A percentile compares a stretch with the other conserved stretches of the same genome.
These are phyloP conservation scores for Zea luxurians DNA, from an alignment of 176 grass and related monocot genomes.

Conservation along the genomic window DNA sequence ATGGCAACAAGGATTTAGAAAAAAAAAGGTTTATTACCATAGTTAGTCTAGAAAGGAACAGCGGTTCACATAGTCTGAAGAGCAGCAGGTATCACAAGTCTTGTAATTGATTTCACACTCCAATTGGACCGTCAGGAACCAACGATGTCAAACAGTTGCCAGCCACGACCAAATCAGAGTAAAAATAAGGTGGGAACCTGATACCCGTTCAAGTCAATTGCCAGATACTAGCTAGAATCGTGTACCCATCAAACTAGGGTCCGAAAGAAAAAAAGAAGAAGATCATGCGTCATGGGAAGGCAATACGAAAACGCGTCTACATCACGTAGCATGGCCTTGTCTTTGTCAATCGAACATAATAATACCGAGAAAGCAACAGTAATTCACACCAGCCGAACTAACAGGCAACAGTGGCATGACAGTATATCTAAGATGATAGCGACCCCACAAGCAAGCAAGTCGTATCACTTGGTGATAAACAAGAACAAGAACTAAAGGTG, in stretches of 20 bases:
- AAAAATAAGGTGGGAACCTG: slow-evolving; percentile 22
- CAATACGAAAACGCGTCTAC: slow-evolving; percentile 9
- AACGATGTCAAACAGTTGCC: slow-evolving; percentile 18
- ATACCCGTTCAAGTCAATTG: slow-evolving; percentile 33
- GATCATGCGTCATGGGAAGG: slow-evolving; percentile 31
- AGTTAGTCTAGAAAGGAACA: slow-evolving; percentile 8
- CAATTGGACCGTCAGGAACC: background rate
- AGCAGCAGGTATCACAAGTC: slow-evolving; percentile 20
- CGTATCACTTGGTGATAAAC: slow-evolving; percentile 22
- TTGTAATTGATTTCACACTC: slow-evolving; percentile 25
- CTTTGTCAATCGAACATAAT: slow-evolving; percentile 36
- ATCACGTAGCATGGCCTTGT: slow-evolving; percentile 43
- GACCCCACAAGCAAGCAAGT: slow-evolving; percentile 28
- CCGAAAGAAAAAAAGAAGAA: slow-evolving; percentile 13
- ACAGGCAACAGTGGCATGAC: slow-evolving; percentile 40
- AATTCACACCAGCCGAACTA: slow-evolving; percentile 34
- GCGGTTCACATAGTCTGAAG: background rate
- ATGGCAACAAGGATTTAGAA: slow-evolving; percentile 9
- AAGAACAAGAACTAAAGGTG: slow-evolving; percentile 23
- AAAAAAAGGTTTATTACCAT: slow-evolving; percentile 4
- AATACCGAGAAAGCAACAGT: slow-evolving; percentile 36
- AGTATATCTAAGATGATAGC: slow-evolving; percentile 27
- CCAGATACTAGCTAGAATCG: slow-evolving; percentile 18
- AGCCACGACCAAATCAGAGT: slow-evolving; percentile 35
- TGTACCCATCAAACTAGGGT: slow-evolving; percentile 23